These are phyloP conservation scores for Tagetes erecta DNA, from an alignment of 129 eudicot genomes.

Conservation along the genomic window DNA sequence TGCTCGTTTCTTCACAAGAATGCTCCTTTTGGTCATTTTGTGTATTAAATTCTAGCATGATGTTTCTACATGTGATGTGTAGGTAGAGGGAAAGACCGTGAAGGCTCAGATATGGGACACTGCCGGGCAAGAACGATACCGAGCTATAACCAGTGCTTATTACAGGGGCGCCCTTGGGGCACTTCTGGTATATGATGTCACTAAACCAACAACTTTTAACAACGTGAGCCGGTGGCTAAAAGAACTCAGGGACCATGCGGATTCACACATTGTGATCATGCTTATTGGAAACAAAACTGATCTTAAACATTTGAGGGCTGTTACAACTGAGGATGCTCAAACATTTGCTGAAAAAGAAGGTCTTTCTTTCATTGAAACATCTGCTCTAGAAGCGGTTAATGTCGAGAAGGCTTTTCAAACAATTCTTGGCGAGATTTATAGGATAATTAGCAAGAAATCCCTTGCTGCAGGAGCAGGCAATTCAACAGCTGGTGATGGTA, in stretches of 20 bases:
- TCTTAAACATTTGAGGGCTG: slow-evolving; percentile 77
- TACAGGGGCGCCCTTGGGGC: slow-evolving; percentile 92
- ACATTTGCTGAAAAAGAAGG: slow-evolving; percentile 81
- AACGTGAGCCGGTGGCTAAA: slow-evolving; percentile 84
- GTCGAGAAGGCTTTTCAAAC: slow-evolving; percentile 83
- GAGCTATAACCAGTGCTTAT: slow-evolving; percentile 89
- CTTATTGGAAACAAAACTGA: slow-evolving; percentile 89
- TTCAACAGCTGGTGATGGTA: slow-evolving; percentile 25
- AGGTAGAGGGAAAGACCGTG: slow-evolving; percentile 93
- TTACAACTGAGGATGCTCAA: slow-evolving; percentile 81
- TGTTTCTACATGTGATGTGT: neutral
- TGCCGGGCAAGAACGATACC: slow-evolving; percentile 80
- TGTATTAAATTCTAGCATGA: neutral
- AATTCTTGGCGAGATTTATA: slow-evolving; percentile 70
- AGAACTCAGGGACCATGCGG: slow-evolving; percentile 88
- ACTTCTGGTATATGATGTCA: slow-evolving; percentile 77
- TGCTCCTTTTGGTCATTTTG: neutral
- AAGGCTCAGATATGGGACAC: slow-evolving; percentile 98
- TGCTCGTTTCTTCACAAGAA: neutral
- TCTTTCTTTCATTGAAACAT: slow-evolving; percentile 79
- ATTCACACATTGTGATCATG: slow-evolving; percentile 78
- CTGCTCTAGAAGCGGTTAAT: slow-evolving; percentile 78
- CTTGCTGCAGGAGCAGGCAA: slow-evolving; percentile 53
- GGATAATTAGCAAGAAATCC: slow-evolving; percentile 76
- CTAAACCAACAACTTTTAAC: slow-evolving; percentile 82